phyloP scores from a whole-genome alignment of 2,329 filamentous ascomycete species.

The Exophiala spinifera region DNA sequence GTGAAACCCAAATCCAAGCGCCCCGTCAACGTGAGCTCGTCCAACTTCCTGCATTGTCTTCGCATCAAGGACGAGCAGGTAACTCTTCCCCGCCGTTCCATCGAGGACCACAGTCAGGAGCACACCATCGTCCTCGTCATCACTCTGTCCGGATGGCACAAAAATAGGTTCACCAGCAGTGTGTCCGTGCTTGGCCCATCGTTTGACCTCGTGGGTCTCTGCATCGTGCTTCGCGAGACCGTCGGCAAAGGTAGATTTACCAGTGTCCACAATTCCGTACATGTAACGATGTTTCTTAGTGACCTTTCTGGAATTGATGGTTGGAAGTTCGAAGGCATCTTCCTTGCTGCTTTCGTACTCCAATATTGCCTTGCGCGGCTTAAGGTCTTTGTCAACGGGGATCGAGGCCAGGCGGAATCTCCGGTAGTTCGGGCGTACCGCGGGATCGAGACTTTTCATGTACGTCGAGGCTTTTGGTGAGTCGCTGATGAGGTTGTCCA shows the following conservation, averaged over 20 bases:
- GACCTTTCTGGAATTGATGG: slow-evolving; percentile 46
- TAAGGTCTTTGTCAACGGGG: slow-evolving; percentile 25
- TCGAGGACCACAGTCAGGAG: slow-evolving; percentile 54
- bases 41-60: slow-evolving; percentile 50
- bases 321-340: slow-evolving; percentile 46
- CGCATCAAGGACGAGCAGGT: slow-evolving; percentile 52
- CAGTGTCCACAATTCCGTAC: slow-evolving; percentile 47
- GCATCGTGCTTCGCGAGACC: slow-evolving; percentile 54
- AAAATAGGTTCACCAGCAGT: slow-evolving; percentile 56
- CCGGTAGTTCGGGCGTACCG: slow-evolving; percentile 29
- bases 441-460: slow-evolving; percentile 39
- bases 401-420: slow-evolving; percentile 40
- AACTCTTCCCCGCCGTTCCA: slow-evolving; percentile 49
- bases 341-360: slow-evolving; percentile 13
- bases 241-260: slow-evolving; percentile 50
- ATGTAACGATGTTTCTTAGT: slow-evolving; percentile 49
- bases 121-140: slow-evolving; percentile 53
- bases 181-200: slow-evolving; percentile 50
- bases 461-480: slow-evolving; percentile 48
- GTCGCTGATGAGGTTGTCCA: slow-evolving; percentile 63
- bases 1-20: slow-evolving; percentile 55
- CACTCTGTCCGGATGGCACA: slow-evolving; percentile 40
- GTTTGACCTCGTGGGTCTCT: slow-evolving; percentile 37
- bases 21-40: slow-evolving; percentile 48
- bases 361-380: slow-evolving; percentile 22